Evolutionary conservation across 768 basidiomycete species (phyloP).

Genomic region (Cyclocybe aegerita): DNA sequence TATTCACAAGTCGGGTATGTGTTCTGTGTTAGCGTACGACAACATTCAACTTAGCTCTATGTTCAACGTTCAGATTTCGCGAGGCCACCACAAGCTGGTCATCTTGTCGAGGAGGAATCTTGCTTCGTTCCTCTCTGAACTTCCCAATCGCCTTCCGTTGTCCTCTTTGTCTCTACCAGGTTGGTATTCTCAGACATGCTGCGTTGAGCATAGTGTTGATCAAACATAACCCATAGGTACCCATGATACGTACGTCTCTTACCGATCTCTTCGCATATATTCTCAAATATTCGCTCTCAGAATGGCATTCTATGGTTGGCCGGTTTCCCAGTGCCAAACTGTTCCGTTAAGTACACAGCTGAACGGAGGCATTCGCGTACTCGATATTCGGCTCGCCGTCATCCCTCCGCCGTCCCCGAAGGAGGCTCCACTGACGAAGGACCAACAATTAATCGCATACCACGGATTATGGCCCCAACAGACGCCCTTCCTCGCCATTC

Average conservation of each 20-base stretch:
- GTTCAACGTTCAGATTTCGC: constrained; percentile 39
- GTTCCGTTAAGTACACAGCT: constrained; percentile 68
- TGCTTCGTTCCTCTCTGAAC: constrained; percentile 50
- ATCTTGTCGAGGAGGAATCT: constrained; percentile 62
- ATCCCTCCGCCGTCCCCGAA: constrained; percentile 28
- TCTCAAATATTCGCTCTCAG: constrained; percentile 29
- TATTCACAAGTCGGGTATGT: constrained; percentile 57
- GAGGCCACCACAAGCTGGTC: constrained; percentile 44
- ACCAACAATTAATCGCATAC: constrained; percentile 63
- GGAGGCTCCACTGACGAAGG: not conserved
- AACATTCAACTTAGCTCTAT: not conserved
- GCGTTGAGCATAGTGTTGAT: not conserved
- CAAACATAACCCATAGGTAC: constrained; percentile 41
- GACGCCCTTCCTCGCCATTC: constrained; percentile 64
- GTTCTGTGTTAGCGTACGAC: not conserved
- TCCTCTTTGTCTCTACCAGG: constrained; percentile 82
- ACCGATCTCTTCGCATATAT: not conserved
- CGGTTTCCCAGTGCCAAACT: constrained; percentile 85
- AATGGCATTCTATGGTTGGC: constrained; percentile 85
- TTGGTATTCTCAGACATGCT: constrained; percentile 29
- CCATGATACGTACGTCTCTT: constrained; percentile 60
- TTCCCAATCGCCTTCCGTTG: constrained; percentile 68
- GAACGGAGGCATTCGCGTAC: constrained; percentile 70
- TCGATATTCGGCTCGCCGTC: constrained; percentile 80
- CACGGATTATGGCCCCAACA: constrained; percentile 77